Evolutionary conservation across 352 stramenopile genomes (phyloP).

Genomic region (Vaucheria bursata): DNA sequence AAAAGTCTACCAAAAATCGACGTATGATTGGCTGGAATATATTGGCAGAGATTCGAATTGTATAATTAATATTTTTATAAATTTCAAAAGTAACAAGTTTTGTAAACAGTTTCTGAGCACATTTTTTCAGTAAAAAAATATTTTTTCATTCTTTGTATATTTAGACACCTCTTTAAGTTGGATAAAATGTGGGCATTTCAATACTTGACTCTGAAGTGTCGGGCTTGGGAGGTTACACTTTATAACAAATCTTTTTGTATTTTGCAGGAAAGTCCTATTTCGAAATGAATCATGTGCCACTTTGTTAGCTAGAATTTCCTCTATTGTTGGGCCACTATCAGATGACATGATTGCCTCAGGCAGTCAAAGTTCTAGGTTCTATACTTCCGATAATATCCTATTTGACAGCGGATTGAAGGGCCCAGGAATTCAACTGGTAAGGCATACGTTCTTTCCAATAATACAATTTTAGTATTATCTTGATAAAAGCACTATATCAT

Average conservation of each 20-base stretch:
- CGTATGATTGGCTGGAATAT: too few relatives aligned
- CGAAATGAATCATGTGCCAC: constrained; percentile 49
- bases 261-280: constrained; percentile 46
- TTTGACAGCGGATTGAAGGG: too few relatives aligned
- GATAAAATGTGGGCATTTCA: background rate
- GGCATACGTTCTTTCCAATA: too few relatives aligned
- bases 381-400: constrained; percentile 17
- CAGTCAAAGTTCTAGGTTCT: constrained; percentile 27
- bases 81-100: background rate
- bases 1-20: too few relatives aligned
- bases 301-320: constrained; percentile 63
- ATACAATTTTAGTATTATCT: too few relatives aligned
- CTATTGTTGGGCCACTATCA: constrained; percentile 31
- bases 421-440: too few relatives aligned
- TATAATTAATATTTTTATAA: background rate
- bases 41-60: too few relatives aligned
- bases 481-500: too few relatives aligned
- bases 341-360: constrained; percentile 23
- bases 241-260: background rate
- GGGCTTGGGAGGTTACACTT: too few relatives aligned
- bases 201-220: too few relatives aligned
- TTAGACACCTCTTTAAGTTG: background rate
- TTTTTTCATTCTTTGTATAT: background rate
- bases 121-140: background rate
- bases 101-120: background rate